Evolutionary conservation across 208 protist species (phyloP).

Genomic region (Acanthamoeba triangularis): DNA sequence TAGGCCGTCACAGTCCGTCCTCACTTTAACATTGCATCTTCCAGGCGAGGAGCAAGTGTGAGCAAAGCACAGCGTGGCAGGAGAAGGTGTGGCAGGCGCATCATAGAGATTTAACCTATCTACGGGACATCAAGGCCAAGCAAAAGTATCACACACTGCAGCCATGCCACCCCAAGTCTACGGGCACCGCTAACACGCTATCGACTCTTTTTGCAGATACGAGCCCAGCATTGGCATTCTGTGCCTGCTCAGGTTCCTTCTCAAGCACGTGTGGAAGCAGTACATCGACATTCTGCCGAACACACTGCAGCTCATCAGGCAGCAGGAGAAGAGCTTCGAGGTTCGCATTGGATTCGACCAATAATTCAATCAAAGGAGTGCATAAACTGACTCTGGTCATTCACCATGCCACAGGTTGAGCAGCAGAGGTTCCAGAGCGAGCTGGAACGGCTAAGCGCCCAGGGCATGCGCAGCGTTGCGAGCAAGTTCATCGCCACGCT

Average conservation of each 20-base stretch:
- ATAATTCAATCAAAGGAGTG: neutral
- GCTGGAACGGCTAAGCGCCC: constrained; percentile 26
- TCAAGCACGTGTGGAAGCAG: constrained; percentile 67
- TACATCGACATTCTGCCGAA: constrained; percentile 32
- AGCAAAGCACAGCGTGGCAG: constrained; percentile 10
- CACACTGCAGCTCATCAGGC: constrained; percentile 12
- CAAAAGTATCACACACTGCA: constrained; percentile 26
- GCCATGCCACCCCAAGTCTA: neutral
- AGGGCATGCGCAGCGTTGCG: constrained; percentile 47
- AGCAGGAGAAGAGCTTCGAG: neutral
- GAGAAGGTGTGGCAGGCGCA: constrained; percentile 51
- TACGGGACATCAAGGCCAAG: constrained; percentile 39
- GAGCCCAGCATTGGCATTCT: constrained; percentile 41
- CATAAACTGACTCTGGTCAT: neutral
- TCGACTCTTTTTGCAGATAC: neutral
- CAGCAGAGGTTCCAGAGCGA: neutral
- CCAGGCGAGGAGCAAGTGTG: constrained; percentile 38
- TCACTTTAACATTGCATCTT: no score
- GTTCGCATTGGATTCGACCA: neutral
- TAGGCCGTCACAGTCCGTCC: neutral
- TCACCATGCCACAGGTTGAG: neutral
- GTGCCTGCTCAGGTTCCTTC: constrained; percentile 33
- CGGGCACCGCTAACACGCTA: neutral
- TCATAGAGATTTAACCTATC: neutral
- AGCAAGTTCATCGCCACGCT: neutral